Base-by-base conservation (phyloP, 352 stramenopile genomes). In the Pythium rishiriense region DNA sequence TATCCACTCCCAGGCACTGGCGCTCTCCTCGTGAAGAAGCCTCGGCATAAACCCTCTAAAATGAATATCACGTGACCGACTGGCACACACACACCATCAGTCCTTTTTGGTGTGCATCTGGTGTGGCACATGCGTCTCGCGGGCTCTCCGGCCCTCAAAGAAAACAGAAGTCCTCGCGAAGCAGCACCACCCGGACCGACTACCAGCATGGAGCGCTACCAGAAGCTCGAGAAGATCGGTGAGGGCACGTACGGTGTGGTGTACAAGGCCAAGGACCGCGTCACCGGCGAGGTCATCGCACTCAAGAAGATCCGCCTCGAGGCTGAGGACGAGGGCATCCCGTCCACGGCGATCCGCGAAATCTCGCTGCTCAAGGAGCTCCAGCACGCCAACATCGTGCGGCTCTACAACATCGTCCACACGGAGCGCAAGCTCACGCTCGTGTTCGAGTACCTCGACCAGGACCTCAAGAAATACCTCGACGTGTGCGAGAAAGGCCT, bases 251-350 rank as follows among this genome's bases (percentile, higher is more conserved):
- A 99, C 72, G 98, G 98, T 31, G 88, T 99, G 21, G 98, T 99
- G 26, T 99, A 99, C 91, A 99, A 99, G 75, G 96, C 96, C 50
- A 98, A 98, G 70, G 95, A 99, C 75, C 91, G 85, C 62, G 79
- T 92, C 52, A 97, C 85, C 52, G 96, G 97, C 56, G 96, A 99
- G 84, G 98, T 99, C 50, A 96, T 99, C 64, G 98, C 98, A 31
- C 81, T 99, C 48, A 99, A 99, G 84, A 99, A 99, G 82, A 99
- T 99, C 66, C 83, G 97, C 19, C 85, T 99, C 39, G 98, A 99
- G 75, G 97, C 97, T 43, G 90, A 97, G 57, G 97, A 99, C 71
- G 95, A 98, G 58, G 98, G 98, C 56, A 99, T 99, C 68, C 97
- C 98, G 33, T 97, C 98, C 63, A 99, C 97, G 26, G 97, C 98